Conservation (phyloP, 176 grass and related monocot species). For the Ensete glaucum region DNA sequence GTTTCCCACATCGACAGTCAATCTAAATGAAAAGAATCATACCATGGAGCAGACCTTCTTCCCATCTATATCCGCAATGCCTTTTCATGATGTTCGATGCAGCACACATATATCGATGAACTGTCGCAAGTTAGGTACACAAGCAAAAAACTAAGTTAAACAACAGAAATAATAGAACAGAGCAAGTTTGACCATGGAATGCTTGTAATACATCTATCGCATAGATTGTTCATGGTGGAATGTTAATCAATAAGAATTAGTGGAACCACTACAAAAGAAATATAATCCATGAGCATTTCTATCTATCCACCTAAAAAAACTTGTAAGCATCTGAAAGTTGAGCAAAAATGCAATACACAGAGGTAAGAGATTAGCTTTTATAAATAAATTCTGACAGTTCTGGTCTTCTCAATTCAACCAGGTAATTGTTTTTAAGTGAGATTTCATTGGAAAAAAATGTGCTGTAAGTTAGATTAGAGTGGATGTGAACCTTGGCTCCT, state of each 20-base stretch:
- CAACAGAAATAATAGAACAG: background rate
- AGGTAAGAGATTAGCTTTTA: too few relatives aligned
- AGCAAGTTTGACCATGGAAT: background rate
- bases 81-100: conserved; percentile 38
- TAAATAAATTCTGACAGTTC: background rate
- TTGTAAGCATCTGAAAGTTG: too few relatives aligned
- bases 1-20: background rate
- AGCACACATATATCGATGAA: conserved; percentile 32
- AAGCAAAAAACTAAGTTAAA: background rate
- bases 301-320: too few relatives aligned
- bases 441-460: background rate
- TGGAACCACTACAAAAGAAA: too few relatives aligned
- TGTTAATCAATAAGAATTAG: too few relatives aligned
- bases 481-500: conserved; percentile 47
- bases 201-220: background rate
- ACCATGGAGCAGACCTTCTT: conserved; percentile 44
- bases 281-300: too few relatives aligned
- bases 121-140: conserved; percentile 23
- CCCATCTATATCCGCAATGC: conserved; percentile 41
- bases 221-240: background rate
- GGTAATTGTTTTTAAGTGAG: background rate
- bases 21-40: background rate
- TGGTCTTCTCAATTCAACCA: background rate
- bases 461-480: background rate
- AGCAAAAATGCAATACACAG: too few relatives aligned